Evolutionary conservation across 345 rosid genomes (phyloP), one percentile per base, ranked within the genome.

Genomic region (Salix dunnii): DNA sequence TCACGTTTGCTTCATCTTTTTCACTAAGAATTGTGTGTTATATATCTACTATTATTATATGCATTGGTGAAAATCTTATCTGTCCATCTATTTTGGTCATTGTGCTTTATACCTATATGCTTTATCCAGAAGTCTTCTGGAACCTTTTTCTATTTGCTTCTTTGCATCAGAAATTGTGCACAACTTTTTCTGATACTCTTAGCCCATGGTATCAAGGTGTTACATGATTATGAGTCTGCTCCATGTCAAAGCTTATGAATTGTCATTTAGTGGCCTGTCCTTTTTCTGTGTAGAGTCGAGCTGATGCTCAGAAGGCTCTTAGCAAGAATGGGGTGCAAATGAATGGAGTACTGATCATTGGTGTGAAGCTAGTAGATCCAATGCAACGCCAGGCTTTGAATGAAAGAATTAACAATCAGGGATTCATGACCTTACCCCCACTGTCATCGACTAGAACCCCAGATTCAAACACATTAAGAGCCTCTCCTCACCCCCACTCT

Each of bases 221-320:
- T 14, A 60, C 11, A 20, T 36, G 25, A 36, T 71, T 64, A 10
- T 42, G 18, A 48, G 23, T 40, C 27, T 68, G 25, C 13, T 78
- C 62, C n/a, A 20, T 60, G 31, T 74, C 71, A 49, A 73, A 67
- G 55, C 72, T 74, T 25, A 28, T 31, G 66, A 43, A 13, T 35
- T 33, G 48, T 68, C 12, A 36, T 53, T 28, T 36, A 77, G 31
- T 60, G 53, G 49, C 38, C 36, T 73, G 16, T 61, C 20, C 6
- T 68, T 63, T 77, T 70, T 63, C 27, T 83, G 78, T 83, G 77
- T 85, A 96, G 99, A 91, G 86, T 73, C 92, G 90, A 3, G 85
- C 92, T 55, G 98, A 92, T 87, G 99, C 98, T 79, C 95, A 87
- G 62, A 93, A 92, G 84, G 99, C 97, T 74, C 88, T 96, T 18